Percentiles rank a stretch among this genome's conserved stretches.
phyloP scores from a whole-genome alignment of 2,329 filamentous ascomycete species.

The Aspergillus ochraceus region DNA sequence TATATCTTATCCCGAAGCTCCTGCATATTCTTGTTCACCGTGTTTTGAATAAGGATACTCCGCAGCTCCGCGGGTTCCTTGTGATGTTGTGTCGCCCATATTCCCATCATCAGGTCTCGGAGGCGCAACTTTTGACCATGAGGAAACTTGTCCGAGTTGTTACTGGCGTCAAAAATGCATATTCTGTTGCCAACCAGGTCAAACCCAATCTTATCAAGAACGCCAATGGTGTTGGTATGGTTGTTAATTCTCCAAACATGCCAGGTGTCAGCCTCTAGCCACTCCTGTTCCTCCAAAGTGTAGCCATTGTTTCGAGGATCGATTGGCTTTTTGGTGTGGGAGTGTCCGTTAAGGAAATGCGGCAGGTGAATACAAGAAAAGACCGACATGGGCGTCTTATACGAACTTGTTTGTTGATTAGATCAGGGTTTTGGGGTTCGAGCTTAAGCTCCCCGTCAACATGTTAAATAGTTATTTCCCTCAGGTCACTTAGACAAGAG shows the following conservation, averaged over 20 bases:
- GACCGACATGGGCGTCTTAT: too few species aligned
- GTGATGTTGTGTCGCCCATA: neutral
- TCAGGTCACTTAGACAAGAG: too few species aligned
- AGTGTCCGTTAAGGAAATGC: too few species aligned
- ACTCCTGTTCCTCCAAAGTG: neutral
- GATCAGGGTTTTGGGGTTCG: too few species aligned
- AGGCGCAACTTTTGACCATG: neutral
- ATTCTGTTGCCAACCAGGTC: neutral
- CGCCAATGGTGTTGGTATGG: neutral
- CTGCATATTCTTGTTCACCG: neutral
- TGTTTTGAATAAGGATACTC: neutral
- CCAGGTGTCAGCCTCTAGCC: constrained; percentile 2
- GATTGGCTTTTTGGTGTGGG: too few species aligned
- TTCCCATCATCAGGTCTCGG: neutral
- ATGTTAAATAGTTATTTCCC: neutral
- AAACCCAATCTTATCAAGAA: neutral
- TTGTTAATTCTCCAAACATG: constrained; percentile 1
- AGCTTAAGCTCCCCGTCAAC: too few species aligned
- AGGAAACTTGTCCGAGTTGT: neutral
- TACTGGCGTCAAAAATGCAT: neutral
- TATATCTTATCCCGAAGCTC: neutral
- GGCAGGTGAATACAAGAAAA: too few species aligned
- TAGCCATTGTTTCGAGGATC: neutral
- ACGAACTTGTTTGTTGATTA: too few species aligned
- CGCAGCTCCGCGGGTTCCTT: neutral